Conservation (phyloP, 257 asterid species). For the Nicotiana undulata region DNA sequence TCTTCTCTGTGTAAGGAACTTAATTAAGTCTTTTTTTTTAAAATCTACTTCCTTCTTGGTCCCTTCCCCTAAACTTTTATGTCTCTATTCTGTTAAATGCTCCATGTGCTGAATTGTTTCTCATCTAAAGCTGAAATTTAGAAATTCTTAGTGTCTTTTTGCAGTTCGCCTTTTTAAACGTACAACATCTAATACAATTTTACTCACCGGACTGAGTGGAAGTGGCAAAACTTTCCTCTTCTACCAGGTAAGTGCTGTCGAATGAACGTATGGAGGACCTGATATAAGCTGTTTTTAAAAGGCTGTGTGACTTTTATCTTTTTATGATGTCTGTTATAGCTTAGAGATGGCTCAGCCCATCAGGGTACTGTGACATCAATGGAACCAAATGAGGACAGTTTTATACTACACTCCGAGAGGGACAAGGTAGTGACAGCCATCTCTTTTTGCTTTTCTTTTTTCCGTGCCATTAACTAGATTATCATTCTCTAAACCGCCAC, state of each 20-base stretch:
- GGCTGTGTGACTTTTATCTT: not conserved
- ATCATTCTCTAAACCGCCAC: not conserved
- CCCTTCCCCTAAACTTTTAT: not conserved
- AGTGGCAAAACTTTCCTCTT: conserved; percentile 17
- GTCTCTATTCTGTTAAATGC: not conserved
- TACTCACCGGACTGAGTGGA: conserved; percentile 18
- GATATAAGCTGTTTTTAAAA: not conserved
- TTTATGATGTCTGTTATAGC: conserved; percentile 29
- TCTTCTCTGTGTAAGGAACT: not conserved
- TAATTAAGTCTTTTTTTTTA: not conserved
- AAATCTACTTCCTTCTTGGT: not conserved
- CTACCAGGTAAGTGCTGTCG: conserved; percentile 9
- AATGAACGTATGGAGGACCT: not conserved
- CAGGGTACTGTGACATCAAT: conserved; percentile 85
- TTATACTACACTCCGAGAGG: conserved; percentile 51
- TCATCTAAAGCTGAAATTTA: not conserved
- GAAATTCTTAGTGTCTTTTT: not conserved
- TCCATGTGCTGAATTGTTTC: not conserved
- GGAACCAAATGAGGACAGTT: conserved; percentile 76
- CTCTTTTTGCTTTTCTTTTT: not conserved
- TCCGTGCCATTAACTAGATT: not conserved
- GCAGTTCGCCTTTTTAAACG: conserved; percentile 13
- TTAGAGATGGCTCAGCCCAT: conserved; percentile 82
- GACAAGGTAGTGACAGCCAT: conserved; percentile 36
- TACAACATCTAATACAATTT: conserved; percentile 1